Evolutionary conservation across 495 filamentous ascomycete species (phyloP), one percentile per base, ranked within the genome.

Genomic region (Entonaema liquescens): DNA sequence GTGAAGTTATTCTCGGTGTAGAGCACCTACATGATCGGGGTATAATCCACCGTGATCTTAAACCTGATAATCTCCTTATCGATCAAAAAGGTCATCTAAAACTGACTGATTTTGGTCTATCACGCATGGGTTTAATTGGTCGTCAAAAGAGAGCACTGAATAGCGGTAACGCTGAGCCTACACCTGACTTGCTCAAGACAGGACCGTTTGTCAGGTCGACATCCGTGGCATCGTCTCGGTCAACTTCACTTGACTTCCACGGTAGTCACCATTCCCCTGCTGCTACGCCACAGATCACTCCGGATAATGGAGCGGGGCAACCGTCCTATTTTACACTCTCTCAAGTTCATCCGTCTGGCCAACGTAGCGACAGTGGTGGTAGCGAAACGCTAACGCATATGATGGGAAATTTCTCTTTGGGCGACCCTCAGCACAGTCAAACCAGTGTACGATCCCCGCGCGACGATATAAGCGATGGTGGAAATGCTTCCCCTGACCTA

Each of bases 1-100:
- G 91, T 13, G 95, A 99, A 81, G 95, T 99, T 35, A 90, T 99
- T 61, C 87, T 98, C 31, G 95, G 95, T 12, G 91, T 99, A 42
- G 93, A 98, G 78, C 93, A 99, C 85, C 84, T 99, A 42, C 95
- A 99, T 79, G 91, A 89, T 77, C 88, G 95, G 53, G 93, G 93
- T 53, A 98, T 99, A 77, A 92, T 98, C 33, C 95, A 99, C 80
- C 91, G 95, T 59, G 95, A 99, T 77, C 82, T 99, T 68, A 99
- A 99, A 79, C 95, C 95, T 7, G 95, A 99, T 76, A 99, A 99
- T 78, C 86, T 99, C 35, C 85, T 99, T 60, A 99, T 99, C 72
- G 95, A 99, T 76, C 94, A 95, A 74, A 97, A 92, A 71, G 95
- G 95, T 7, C 95, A 99, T 80, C 81, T 99, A 63, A 99, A 99